Base-by-base conservation (phyloP, 2,329 filamentous ascomycete genomes). In the Apiospora marii region DNA sequence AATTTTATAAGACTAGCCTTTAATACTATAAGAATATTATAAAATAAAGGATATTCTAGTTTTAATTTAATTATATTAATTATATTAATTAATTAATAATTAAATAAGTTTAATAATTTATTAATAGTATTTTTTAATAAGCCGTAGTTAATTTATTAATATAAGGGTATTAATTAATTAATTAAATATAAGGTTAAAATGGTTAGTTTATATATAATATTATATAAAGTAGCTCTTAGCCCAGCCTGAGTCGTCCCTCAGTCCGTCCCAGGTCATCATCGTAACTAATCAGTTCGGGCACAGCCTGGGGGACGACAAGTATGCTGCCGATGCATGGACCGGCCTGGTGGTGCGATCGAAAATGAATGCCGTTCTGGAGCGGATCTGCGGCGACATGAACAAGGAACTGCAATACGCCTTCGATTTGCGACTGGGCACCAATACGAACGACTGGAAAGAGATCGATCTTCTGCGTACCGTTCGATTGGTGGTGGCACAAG, bases 251-350 rank as follows among this genome's bases (percentile, higher is more conserved):
- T 34, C 27, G 6, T 73, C 79, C 0, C 77, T 85, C 12, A 80
- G 78, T 43, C 72, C 79, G 1, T 53, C 34, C 3, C 73, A 82
- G 12, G 83, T 84, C 0, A 82, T 84, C 44, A 76, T 78, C 3
- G 82, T 85, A 27, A 71, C 84, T 5, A 79, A 84, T 10, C 81
- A 83, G 69, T 73, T 79, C 0, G 71, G 75, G 6, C 83, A 82
- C 73, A 81, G 78, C 1, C 75, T 84, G 1, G 84, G 85, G 0
- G 76, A 83, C 53, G 43, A 34, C 46, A 71, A 70, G n/a, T 73
- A 64, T 34, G 30, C 22, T 27, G 48, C 48, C n/a, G 72, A 73
- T 22, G n/a, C 46, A 14, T 73, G 72, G 72, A 37, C n/a, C 13
- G 79, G 78, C 0, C 37, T 71, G 13, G 67, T 82, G 5, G 78